Percentiles rank a stretch among this genome's conserved stretches.
These are phyloP conservation scores for Candida succiphila DNA, from an alignment of 805 yeast genomes.

Conservation along the genomic window DNA sequence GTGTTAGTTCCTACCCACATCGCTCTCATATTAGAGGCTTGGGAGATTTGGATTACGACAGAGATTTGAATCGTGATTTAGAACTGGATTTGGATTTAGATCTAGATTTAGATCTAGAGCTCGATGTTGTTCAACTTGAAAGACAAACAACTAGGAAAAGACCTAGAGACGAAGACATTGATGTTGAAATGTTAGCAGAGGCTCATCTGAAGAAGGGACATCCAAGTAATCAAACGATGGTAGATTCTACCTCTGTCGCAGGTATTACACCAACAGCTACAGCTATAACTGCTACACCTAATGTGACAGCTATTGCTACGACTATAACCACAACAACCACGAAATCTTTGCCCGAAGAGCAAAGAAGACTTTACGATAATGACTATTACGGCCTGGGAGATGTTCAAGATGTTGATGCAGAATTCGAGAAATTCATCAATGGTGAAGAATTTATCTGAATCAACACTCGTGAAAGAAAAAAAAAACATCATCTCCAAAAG, in stretches of 20 bases:
- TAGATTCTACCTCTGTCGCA: background rate
- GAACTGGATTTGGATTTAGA: background rate
- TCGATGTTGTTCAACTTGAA: no score
- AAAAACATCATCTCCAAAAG: no score
- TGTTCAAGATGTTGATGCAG: slow-evolving; percentile 13
- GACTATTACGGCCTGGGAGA: slow-evolving; percentile 2
- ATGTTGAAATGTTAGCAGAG: background rate
- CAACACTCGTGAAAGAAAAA: no score
- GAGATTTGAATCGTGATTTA: no score
- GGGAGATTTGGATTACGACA: no score
- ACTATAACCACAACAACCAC: background rate
- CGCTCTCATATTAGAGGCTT: no score
- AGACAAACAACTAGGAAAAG: slow-evolving; percentile 1
- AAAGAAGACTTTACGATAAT: background rate
- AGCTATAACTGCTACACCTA: background rate
- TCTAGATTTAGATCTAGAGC: background rate
- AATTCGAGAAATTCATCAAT: slow-evolving; percentile 19
- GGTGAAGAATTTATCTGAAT: slow-evolving; percentile 8
- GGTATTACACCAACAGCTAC: background rate
- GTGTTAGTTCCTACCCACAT: background rate
- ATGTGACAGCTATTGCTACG: background rate
- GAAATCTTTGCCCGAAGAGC: background rate
- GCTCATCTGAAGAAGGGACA: no score
- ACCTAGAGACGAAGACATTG: background rate
- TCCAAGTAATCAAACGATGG: background rate